Base-by-base conservation (phyloP, 2,329 filamentous ascomycete species). In the Fusarium sp. region DNA sequence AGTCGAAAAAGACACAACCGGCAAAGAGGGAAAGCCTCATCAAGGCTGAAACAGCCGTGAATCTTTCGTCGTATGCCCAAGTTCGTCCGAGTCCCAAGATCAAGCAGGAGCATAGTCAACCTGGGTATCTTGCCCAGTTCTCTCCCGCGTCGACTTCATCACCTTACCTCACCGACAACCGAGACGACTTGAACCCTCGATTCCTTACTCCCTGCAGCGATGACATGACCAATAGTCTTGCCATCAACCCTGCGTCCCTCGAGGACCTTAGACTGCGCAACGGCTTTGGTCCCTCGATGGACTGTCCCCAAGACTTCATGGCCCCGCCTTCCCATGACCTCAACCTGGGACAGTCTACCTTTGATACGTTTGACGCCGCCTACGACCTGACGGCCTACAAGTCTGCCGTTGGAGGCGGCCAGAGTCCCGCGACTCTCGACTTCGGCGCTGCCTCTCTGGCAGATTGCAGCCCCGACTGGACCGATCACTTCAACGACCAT, bases 161-260 rank as follows among this genome's bases (percentile, higher is more conserved):
- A 6, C 82, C 81, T 24, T 83, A 82, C 79, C 67, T 81, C 62
- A 69, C 79, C 66, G 80, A 84, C 67, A 80, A 81, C 72, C 72
- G 71, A 54, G 80, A 83, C 56, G 82, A 83, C 60, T 81, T 83
- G 40, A 80, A 80, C 18, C 74, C 81, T 66, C 81, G 86, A 14
- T 84, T 89, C 31, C 84, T 89, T 67, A 90, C 88, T 0, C 88
- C 88, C 2, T 87, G 84, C 79, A 89, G 87, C 79, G 88, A 90
- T 65, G 88, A 89, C 73, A 81, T 82, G 80, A 40, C 76, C 2
- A 75, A 78, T 7, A 62, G 67, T 9, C 69, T 79, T n/a, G 72
- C 75, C 10, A 72, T 81, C 22, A 77, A 79, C 34, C 77, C 80
- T 27, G 76, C 76, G 18, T 77, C 75, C 8, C 69, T 82, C 24